Evolutionary conservation across 352 stramenopile genomes (phyloP).

Genomic region (Globisporangium spiculum): DNA sequence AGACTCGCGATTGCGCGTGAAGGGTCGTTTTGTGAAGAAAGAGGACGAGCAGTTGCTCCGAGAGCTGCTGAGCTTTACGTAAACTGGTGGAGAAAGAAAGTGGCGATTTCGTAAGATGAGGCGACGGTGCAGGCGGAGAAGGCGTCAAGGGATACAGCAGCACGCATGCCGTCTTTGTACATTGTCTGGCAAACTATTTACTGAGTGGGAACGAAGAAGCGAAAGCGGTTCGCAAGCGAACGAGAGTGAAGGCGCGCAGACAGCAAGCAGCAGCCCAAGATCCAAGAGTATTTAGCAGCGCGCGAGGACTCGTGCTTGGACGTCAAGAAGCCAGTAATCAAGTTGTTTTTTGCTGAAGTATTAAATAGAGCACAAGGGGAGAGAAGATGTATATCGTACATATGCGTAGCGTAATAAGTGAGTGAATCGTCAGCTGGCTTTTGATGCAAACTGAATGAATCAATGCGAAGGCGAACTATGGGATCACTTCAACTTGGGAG

Average conservation of each 20-base stretch:
- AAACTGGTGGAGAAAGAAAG: constrained; percentile 18
- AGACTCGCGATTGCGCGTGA: constrained; percentile 95
- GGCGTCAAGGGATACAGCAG: neutral
- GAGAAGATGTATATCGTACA: constrained; percentile 5
- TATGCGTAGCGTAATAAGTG: neutral
- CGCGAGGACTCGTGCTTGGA: constrained; percentile 12
- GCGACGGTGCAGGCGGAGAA: neutral
- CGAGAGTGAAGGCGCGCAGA: constrained; percentile 2
- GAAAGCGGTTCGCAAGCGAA: constrained; percentile 1
- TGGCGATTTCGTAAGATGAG: neutral
- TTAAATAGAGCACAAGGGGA: constrained; percentile 9
- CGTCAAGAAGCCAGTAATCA: constrained; percentile 13
- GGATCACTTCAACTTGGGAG: constrained; percentile 1
- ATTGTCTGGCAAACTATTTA: constrained; percentile 21
- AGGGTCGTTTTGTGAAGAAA: constrained; percentile 97
- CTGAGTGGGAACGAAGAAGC: constrained; percentile 13
- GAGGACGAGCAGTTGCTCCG: constrained; percentile 93
- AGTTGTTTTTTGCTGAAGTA: constrained; percentile 11
- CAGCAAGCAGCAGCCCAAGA: constrained; percentile 3
- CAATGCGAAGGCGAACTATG: neutral
- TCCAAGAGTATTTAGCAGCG: constrained; percentile 18
- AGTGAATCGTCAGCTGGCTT: neutral
- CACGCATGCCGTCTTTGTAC: constrained; percentile 14
- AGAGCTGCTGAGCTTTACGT: constrained; percentile 82
- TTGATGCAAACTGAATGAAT: neutral